phyloP scores from a whole-genome alignment of 371 early-diverging fungal genomes.

The Coemansia linderi region DNA sequence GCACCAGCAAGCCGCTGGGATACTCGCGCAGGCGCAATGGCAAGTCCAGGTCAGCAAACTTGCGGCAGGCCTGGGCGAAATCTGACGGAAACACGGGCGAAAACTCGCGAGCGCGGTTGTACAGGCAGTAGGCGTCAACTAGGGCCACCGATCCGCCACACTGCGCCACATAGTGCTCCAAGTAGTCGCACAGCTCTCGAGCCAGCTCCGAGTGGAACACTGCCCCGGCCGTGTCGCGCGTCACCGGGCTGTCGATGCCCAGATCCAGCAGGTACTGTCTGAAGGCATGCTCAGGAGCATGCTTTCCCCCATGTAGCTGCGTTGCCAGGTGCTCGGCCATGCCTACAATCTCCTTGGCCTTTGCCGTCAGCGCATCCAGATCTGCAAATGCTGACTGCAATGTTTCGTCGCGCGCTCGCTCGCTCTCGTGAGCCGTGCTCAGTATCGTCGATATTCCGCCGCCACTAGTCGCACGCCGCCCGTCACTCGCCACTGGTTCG shows the following conservation, averaged over 20 bases:
- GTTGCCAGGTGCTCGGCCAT: constrained; percentile 51
- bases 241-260: constrained; percentile 87
- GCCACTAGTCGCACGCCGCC: background rate
- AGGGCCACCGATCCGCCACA: constrained; percentile 76
- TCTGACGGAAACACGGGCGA: constrained; percentile 88
- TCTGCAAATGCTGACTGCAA: constrained; percentile 83
- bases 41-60: constrained; percentile 66
- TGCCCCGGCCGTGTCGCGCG: constrained; percentile 82
- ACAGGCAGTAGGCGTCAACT: constrained; percentile 89
- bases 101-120: constrained; percentile 86
- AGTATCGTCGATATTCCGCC: constrained; percentile 64
- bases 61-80: constrained; percentile 70
- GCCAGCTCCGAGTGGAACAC: constrained; percentile 83
- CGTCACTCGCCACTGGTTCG: background rate
- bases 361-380: constrained; percentile 78
- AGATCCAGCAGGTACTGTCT: constrained; percentile 75
- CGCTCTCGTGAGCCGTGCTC: constrained; percentile 61
- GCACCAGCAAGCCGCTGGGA: constrained; percentile 71
- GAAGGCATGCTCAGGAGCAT: constrained; percentile 61
- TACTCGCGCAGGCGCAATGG: constrained; percentile 76
- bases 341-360: constrained; percentile 83
- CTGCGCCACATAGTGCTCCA: constrained; percentile 64
- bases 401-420: constrained; percentile 66
- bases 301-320: constrained; percentile 54
- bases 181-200: constrained; percentile 79